Conservation (phyloP, 2,329 filamentous ascomycete species). For the Chaetomiaceae sp. region DNA sequence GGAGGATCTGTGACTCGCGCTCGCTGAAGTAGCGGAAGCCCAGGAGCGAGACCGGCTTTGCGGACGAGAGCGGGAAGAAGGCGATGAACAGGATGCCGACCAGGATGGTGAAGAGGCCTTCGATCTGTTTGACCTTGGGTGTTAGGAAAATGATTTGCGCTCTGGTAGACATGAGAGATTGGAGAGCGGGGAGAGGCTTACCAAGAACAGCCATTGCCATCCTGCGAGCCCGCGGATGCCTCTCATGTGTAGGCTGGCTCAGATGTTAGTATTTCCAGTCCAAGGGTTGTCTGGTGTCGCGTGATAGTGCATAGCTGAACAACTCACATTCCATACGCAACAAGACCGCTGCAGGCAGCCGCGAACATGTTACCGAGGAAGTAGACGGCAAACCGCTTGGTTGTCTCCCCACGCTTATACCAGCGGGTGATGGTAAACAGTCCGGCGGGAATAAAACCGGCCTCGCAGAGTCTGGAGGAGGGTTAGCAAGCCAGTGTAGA, state of each 20-base stretch:
- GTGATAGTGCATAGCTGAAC: neutral
- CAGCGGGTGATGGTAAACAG: conserved; percentile 44
- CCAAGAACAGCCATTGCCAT: conserved; percentile 35
- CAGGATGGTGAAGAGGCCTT: conserved; percentile 35
- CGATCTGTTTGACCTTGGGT: conserved; percentile 24
- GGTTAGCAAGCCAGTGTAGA: no score
- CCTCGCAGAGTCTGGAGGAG: conserved; percentile 30
- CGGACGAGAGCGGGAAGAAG: conserved; percentile 29
- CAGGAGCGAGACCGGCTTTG: conserved; percentile 30
- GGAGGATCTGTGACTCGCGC: conserved; percentile 33
- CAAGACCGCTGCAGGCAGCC: conserved; percentile 36
- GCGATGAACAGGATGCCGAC: conserved; percentile 31
- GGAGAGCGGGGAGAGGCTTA: conserved; percentile 8
- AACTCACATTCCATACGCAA: conserved; percentile 39
- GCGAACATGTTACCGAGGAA: conserved; percentile 43
- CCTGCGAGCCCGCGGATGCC: conserved; percentile 29
- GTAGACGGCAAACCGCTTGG: conserved; percentile 41
- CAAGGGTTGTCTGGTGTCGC: neutral
- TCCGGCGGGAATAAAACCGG: conserved; percentile 43
- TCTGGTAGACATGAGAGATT: no score
- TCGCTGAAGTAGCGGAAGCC: conserved; percentile 32
- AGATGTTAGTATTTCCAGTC: neutral
- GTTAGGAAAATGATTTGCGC: no score
- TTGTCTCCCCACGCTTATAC: conserved; percentile 44
- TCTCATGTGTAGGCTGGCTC: conserved; percentile 30